Percentiles rank a stretch among this genome's conserved stretches.
Conservation (phyloP, 2,329 filamentous ascomycete genomes). For the Tolypocladium ophioglossoides region DNA sequence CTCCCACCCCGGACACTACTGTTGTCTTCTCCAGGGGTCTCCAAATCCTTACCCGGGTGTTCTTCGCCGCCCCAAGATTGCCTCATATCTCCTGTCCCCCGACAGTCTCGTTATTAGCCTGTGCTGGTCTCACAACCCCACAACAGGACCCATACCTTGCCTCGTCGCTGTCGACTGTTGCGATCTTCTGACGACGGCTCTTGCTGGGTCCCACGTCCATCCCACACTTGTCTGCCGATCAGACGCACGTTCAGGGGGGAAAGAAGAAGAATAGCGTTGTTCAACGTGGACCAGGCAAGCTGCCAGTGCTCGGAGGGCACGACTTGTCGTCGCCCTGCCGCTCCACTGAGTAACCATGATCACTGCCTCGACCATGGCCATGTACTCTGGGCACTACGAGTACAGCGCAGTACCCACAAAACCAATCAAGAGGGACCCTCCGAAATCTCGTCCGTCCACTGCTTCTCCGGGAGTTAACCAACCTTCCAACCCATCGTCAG, state of each 20-base stretch:
- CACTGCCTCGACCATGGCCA: constrained; percentile 10
- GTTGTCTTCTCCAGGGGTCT: neutral
- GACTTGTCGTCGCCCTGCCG: constrained; percentile 5
- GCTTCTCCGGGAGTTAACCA: constrained; percentile 4
- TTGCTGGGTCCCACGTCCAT: neutral
- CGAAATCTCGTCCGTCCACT: constrained; percentile 3
- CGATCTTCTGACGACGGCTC: neutral
- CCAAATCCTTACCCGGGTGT: constrained; percentile 1
- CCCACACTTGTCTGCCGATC: constrained; percentile 2
- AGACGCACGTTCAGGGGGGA: neutral
- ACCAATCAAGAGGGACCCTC: constrained; percentile 2
- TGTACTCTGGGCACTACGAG: constrained; percentile 13
- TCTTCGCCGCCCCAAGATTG: constrained; percentile 4
- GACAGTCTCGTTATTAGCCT: constrained; percentile 2
- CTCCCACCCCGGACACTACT: constrained; percentile 1
- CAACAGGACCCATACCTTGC: neutral
- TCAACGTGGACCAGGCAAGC: constrained; percentile 1
- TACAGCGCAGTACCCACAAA: constrained; percentile 9
- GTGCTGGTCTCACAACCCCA: constrained; percentile 6
- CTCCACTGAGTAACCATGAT: constrained; percentile 8
- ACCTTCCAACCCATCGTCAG: constrained; percentile 4
- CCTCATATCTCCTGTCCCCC: neutral
- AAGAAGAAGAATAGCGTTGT: constrained; percentile 2
- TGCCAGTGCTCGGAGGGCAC: constrained; percentile 5
- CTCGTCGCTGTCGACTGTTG: neutral